These are phyloP conservation scores for Citrus sinensis DNA, from an alignment of 345 rosid species.

Conservation along the genomic window DNA sequence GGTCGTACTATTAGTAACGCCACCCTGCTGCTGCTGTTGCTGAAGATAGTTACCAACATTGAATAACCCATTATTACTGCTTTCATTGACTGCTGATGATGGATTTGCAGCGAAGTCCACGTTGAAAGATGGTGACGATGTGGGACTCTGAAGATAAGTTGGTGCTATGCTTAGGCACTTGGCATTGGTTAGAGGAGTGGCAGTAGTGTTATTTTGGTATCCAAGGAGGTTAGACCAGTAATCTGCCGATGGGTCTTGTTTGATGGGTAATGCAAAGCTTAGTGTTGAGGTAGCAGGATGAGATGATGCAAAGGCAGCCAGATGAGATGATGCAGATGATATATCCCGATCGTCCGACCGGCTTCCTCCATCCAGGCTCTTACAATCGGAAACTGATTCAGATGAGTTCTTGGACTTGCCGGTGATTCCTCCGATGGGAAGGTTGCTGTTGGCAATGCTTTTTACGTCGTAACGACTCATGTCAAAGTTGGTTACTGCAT, in stretches of 20 bases:
- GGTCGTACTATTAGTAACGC: background rate
- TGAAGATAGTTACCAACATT: slow-evolving; percentile 31
- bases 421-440: slow-evolving; percentile 73
- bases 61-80: slow-evolving; percentile 22
- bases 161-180: slow-evolving; percentile 11
- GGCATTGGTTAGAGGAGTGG: slow-evolving; percentile 9
- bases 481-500: slow-evolving; percentile 91
- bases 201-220: slow-evolving; percentile 26
- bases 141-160: slow-evolving; percentile 16
- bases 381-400: slow-evolving; percentile 43
- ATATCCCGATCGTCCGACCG: slow-evolving; percentile 44
- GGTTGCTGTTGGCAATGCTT: slow-evolving; percentile 75
- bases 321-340: slow-evolving; percentile 44
- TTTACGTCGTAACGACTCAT: slow-evolving; percentile 93
- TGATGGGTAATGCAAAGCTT: slow-evolving; percentile 63
- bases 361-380: slow-evolving; percentile 30
- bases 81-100: slow-evolving; percentile 12
- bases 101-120: slow-evolving; percentile 31
- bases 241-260: slow-evolving; percentile 53
- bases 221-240: slow-evolving; percentile 64
- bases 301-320: slow-evolving; percentile 31
- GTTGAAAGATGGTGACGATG: slow-evolving; percentile 10
- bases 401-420: slow-evolving; percentile 42
- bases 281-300: slow-evolving; percentile 35
- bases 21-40: slow-evolving; percentile 32